phyloP scores from a whole-genome alignment of 371 early-diverging fungal genomes.

The Umbelopsis sp. region DNA sequence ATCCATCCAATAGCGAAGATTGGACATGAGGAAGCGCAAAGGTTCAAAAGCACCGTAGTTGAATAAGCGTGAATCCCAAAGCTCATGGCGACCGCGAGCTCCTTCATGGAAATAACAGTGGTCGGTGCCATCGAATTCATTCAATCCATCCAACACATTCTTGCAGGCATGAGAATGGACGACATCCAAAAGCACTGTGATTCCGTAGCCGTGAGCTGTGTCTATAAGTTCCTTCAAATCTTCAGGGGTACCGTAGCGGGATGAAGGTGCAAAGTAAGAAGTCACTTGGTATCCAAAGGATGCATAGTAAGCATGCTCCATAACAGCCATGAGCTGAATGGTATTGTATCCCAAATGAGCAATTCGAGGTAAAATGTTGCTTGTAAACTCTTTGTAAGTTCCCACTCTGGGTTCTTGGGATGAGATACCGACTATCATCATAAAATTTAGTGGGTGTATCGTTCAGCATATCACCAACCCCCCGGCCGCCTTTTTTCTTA shows the following conservation, averaged over 20 bases:
- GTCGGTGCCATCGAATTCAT: conserved; percentile 94
- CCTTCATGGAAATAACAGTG: conserved; percentile 96
- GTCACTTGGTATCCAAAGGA: conserved; percentile 98
- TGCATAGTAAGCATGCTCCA: conserved; percentile 99
- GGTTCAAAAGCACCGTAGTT: conserved; percentile 92
- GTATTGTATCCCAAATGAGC: conserved; percentile 89
- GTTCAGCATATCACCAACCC: too few relatives aligned
- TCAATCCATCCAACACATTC: conserved; percentile 93
- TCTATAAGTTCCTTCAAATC: conserved; percentile 89
- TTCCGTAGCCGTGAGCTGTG: conserved; percentile 87
- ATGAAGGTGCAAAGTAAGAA: conserved; percentile 90
- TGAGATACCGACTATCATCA: conserved; percentile 86
- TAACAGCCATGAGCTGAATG: conserved; percentile 96
- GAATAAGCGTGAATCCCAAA: conserved; percentile 95
- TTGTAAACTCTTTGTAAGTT: conserved; percentile 86
- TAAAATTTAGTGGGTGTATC: neutral
- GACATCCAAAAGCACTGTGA: conserved; percentile 88
- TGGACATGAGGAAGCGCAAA: conserved; percentile 91
- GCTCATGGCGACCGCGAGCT: conserved; percentile 81
- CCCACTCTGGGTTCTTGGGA: conserved; percentile 82
- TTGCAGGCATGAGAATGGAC: conserved; percentile 98
- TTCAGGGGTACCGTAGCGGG: conserved; percentile 92
- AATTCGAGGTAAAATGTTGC: conserved; percentile 87
- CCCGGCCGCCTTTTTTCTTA: conserved; percentile 24
- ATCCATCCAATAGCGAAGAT: conserved; percentile 90